Evolutionary conservation across 2,329 filamentous ascomycete species (phyloP).

Genomic region (Biscogniauxia marginata): DNA sequence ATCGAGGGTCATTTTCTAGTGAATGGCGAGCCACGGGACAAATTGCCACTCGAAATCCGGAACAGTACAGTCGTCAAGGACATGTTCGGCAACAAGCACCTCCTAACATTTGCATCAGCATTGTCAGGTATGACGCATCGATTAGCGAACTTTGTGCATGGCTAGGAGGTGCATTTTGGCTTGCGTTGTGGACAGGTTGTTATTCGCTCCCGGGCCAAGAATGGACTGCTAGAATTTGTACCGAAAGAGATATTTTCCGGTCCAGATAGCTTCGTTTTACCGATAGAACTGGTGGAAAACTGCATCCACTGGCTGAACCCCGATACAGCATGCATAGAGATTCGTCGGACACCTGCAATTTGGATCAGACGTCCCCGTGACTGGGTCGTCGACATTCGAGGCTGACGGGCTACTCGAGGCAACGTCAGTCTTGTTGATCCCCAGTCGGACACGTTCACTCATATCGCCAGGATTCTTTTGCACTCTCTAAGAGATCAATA

Average conservation of each 20-base stretch:
- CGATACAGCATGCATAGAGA: conserved; percentile 41
- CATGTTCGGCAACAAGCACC: conserved; percentile 53
- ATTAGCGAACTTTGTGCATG: conserved; percentile 31
- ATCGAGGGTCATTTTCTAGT: conserved; percentile 37
- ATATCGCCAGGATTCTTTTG: conserved; percentile 36
- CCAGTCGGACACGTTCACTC: conserved; percentile 38
- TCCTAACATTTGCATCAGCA: conserved; percentile 52
- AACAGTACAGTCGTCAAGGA: conserved; percentile 40
- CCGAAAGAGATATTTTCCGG: conserved; percentile 30
- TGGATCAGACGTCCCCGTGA: conserved; percentile 29
- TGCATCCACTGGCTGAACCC: conserved; percentile 63
- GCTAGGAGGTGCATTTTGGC: conserved; percentile 55
- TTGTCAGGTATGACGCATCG: conserved; percentile 53
- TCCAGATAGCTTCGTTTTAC: conserved; percentile 45
- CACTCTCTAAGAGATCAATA: too few species aligned
- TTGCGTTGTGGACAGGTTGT: conserved; percentile 40
- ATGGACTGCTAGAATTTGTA: conserved; percentile 34
- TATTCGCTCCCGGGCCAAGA: conserved; percentile 38
- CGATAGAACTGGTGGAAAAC: conserved; percentile 45
- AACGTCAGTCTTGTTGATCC: conserved; percentile 47
- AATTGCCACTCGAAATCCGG: conserved; percentile 51
- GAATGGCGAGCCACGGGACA: conserved; percentile 36
- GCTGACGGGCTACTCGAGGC: conserved; percentile 17
- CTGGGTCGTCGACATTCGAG: conserved; percentile 38
- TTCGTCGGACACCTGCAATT: conserved; percentile 42